Evolutionary conservation across 2,329 filamentous ascomycete genomes (phyloP), one percentile per base, ranked within the genome.

Genomic region (Botrytis cinerea): DNA sequence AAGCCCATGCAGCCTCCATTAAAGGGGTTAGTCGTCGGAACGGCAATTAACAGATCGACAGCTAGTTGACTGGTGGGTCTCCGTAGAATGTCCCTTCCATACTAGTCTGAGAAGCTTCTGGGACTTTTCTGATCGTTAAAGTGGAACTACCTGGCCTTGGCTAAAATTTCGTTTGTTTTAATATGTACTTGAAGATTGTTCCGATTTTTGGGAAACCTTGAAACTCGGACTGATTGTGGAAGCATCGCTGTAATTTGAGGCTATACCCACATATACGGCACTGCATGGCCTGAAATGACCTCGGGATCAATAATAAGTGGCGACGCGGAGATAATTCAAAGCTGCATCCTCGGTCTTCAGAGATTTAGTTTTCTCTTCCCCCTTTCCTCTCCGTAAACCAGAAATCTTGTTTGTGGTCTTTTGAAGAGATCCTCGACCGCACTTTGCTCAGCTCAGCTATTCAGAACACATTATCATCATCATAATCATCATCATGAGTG

Each of bases 401-500:
- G 3, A 25, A 43, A 43, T 57, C 18, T 57, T 18, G 40, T 57
- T 68, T n/a, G 18, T 68, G 28, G 6, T 43, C 18, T 57, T 43
- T 28, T 22, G 48, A 68, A 18, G 40, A 57, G 8, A 32, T 57
- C 22, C 9, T 28, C 25, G 18, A 43, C 57, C 16, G n/a, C 48
- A 57, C 48, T 46, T 35, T 12, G 43, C 14, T 40, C 25, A 54
- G 12, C 18, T 35, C 9, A 43, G 20, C 16, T n/a, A 38, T 28
- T 57, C n/a, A 18, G 5, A 57, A 28, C 51, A 57, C 16, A 43
- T 40, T 22, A 40, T 18, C 46, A 48, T 18, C 46, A 48, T 35
- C 35, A 35, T 35, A 35, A 7, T n/a, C 43, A 64, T 64, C 61
- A 72, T 68, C 62, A 73, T 73, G 72, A 63, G 67, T 28, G 68